A percentile compares a stretch with the other conserved stretches of the same genome.
Conservation (phyloP, 352 stramenopile genomes). For the Blastocystis sp. region DNA sequence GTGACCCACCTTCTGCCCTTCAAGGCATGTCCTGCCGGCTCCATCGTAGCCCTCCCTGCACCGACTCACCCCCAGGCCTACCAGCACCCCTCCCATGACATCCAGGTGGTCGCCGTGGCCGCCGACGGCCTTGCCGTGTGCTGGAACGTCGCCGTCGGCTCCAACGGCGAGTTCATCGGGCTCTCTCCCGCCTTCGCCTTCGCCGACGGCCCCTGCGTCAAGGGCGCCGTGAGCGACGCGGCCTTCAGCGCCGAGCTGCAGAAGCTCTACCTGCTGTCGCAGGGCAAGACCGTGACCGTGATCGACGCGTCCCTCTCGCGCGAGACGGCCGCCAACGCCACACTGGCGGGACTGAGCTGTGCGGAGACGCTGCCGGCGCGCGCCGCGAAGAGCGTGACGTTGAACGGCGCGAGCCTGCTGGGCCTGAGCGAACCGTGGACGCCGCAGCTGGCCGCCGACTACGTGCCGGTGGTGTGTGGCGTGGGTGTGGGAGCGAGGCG, state of each 20-base stretch:
- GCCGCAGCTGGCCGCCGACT: not conserved
- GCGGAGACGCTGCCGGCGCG: not conserved
- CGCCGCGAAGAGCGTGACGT: slow-evolving; percentile 1
- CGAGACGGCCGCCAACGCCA: not conserved
- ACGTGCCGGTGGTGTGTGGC: not conserved
- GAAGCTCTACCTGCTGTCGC: not conserved
- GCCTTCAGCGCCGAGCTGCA: slow-evolving; percentile 1
- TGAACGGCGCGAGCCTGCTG: not conserved
- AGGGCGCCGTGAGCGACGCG: not conserved
- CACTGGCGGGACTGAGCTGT: not conserved
- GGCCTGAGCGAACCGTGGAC: not conserved
- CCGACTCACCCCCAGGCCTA: not conserved
- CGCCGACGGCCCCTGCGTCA: not conserved
- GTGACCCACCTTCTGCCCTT: slow-evolving; percentile 13
- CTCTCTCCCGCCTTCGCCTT: slow-evolving; percentile 25
- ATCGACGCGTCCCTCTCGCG: not conserved
- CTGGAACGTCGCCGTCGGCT: slow-evolving; percentile 25
- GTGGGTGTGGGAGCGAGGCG: not conserved
- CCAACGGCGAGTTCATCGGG: slow-evolving; percentile 30
- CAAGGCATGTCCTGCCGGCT: not conserved
- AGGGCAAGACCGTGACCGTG: not conserved
- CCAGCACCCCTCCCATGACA: not conserved
- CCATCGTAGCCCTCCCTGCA: not conserved
- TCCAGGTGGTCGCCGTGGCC: slow-evolving; percentile 22
- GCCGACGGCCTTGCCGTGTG: slow-evolving; percentile 25